phyloP scores from a whole-genome alignment of 1,284 basidiomycete genomes.

The Tylopilus sp. region DNA sequence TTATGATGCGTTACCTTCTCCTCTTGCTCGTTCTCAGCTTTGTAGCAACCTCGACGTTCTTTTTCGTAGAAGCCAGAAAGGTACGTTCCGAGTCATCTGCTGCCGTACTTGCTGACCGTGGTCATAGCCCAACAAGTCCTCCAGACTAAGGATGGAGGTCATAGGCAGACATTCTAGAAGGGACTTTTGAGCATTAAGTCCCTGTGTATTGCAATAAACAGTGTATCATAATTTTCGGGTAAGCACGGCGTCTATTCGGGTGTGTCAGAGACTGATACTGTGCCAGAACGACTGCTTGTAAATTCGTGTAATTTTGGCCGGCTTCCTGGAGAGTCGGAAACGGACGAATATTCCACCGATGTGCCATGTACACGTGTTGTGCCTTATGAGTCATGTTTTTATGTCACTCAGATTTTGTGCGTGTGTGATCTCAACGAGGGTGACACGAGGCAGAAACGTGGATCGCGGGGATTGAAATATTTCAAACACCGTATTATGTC shows the following conservation, averaged over 20 bases:
- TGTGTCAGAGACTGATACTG: conserved; percentile 9
- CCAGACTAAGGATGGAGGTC: conserved; percentile 19
- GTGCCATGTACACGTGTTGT: conserved; percentile 30
- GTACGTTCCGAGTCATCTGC: conserved; percentile 24
- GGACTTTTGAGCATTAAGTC: conserved; percentile 44
- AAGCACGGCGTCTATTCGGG: not conserved
- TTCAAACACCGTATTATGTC: conserved; percentile 14
- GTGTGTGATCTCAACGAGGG: conserved; percentile 37
- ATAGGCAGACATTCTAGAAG: conserved; percentile 19
- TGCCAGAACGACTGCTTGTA: conserved; percentile 18
- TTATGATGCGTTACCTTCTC: conserved; percentile 40
- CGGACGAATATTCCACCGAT: conserved; percentile 16
- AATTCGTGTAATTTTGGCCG: conserved; percentile 1
- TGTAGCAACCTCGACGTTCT: conserved; percentile 42
- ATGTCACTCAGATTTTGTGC: conserved; percentile 2
- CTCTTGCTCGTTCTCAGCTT: conserved; percentile 43
- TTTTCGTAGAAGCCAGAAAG: conserved; percentile 43
- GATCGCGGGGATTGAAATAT: conserved; percentile 25
- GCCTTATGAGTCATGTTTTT: conserved; percentile 16
- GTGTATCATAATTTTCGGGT: conserved; percentile 41
- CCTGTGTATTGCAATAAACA: conserved; percentile 24
- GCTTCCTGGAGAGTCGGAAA: conserved; percentile 25
- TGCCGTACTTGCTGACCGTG: conserved; percentile 15
- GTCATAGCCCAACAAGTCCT: conserved; percentile 34
- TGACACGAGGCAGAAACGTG: conserved; percentile 41